A percentile compares a stretch with the other conserved stretches of the same genome.
Evolutionary conservation across 495 filamentous ascomycete genomes (phyloP).

Genomic region (Rhypophila decipiens): DNA sequence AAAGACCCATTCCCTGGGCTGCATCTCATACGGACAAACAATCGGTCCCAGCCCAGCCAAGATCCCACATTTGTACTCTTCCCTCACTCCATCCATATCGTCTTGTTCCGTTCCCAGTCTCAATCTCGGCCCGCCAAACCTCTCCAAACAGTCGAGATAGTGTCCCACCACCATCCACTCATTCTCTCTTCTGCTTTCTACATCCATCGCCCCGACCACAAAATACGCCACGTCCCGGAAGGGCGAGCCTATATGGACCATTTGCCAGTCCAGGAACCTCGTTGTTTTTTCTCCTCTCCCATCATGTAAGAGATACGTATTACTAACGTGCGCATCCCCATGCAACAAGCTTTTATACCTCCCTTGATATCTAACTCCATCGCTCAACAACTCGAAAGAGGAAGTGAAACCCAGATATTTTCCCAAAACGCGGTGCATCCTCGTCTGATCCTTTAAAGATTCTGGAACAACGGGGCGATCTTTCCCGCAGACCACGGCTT

Average conservation of each 20-base stretch:
- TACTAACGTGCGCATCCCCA: background rate
- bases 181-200: background rate
- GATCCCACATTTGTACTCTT: background rate
- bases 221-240: background rate
- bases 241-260: background rate
- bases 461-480: background rate
- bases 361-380: no score
- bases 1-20: background rate
- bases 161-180: background rate
- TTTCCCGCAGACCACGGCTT: background rate
- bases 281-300: background rate
- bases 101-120: background rate
- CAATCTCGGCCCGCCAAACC: background rate
- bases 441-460: background rate
- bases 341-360: background rate
- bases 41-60: background rate
- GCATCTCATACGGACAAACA: background rate
- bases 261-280: background rate
- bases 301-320: background rate
- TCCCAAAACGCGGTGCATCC: background rate
- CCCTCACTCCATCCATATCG: no score
- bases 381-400: no score
- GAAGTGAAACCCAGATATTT: background rate
- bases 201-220: background rate
- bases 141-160: background rate